Base-by-base conservation (phyloP, 176 grass and related monocot species). In the Tillandsia leiboldiana region DNA sequence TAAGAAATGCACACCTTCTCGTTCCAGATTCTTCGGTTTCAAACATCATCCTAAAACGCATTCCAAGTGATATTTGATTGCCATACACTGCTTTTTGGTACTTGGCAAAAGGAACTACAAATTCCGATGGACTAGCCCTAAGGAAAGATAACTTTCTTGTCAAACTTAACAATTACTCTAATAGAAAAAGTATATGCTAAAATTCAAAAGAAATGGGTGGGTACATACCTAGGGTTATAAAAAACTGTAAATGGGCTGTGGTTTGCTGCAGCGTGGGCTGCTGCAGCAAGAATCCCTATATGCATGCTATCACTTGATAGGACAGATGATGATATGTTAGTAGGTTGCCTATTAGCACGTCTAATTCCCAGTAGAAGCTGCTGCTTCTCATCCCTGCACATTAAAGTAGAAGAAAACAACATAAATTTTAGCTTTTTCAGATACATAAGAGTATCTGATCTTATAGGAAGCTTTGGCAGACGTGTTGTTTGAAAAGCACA, bases 271-370 rank as follows among this genome's bases (percentile, higher is more conserved):
- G 95, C 95, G 82, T 99, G 95, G 52, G 95, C 95, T n/a, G 95
- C 95, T 61, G 95, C 95, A 42, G 95, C 95, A 48, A 99, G 90
- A 69, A 99, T 91, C 26, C 95, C 95, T 68, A 99, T 99, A 82
- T 99, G 95, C 95, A 99, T 99, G 71, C 95, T 99, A 82, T 99
- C 90, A 5, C 90, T 99, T 78, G 95, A 90, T 28, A 99, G 84
- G 42, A 99, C 95, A 10, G 95, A 99, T 64, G 95, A 99, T 7
- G 87, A 88, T 82, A 91, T 91, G 71, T 94, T 94, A 29, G 87
- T 91, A 8, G 90, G 87, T 70, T 99, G 95, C 57, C 95, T 72
- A 79, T 75, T 99, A 53, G 95, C 90, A 49, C 85, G 79, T 70
- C 87, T 94, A 67, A 90, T 88, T 83, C 95, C 95, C 15, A 99